Percentiles rank a stretch among this genome's conserved stretches.
phyloP scores from a whole-genome alignment of 2,329 filamentous ascomycete species.

The Penicillium glabrum region DNA sequence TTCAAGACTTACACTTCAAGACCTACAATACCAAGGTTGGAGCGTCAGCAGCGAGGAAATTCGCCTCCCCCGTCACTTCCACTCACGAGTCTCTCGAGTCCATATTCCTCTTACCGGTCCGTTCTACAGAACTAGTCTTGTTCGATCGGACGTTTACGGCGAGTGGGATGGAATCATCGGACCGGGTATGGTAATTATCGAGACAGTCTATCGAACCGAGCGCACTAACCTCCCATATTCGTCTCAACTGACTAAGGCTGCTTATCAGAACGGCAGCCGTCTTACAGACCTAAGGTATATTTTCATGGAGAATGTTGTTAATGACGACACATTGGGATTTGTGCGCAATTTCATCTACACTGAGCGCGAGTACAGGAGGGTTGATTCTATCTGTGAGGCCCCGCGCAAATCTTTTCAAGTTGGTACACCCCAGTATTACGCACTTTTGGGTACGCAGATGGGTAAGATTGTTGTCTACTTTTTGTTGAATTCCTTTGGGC shows the following conservation, averaged over 20 bases:
- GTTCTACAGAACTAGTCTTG: neutral
- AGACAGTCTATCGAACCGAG: neutral
- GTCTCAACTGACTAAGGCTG: conserved; percentile 1
- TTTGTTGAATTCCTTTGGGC: neutral
- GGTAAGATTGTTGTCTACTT: neutral
- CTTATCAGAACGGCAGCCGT: neutral
- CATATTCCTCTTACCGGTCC: neutral
- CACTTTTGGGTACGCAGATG: neutral
- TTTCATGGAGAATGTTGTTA: neutral
- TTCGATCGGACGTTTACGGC: neutral
- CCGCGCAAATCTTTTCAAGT: neutral
- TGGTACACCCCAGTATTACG: neutral
- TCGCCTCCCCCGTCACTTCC: neutral
- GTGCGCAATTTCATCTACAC: neutral
- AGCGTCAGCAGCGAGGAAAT: neutral
- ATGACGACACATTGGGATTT: conserved; percentile 1
- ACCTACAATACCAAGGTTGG: neutral
- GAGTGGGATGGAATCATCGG: conserved; percentile 1
- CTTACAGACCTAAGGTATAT: neutral
- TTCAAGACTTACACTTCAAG: neutral
- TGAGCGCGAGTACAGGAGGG: neutral
- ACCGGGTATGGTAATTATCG: neutral
- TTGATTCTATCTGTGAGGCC: neutral
- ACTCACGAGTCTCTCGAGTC: neutral
- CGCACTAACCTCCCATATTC: neutral